Percentiles rank a stretch among this genome's conserved stretches.
Conservation (phyloP, 768 basidiomycete genomes). For the Aureoboletus auriporus region DNA sequence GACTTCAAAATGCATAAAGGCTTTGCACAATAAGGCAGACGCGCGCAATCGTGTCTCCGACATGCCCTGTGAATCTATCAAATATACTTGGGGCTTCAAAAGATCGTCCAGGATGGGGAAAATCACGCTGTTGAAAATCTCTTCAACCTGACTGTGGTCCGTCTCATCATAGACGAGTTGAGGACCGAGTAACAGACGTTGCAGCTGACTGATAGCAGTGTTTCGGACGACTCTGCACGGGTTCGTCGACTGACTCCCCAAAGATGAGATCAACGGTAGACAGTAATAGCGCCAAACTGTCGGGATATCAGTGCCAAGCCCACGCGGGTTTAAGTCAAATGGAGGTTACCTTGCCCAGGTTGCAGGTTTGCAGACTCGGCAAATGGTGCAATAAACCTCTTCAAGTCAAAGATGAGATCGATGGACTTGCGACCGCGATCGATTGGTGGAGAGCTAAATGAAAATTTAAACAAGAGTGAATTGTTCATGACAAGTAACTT, state of each 20-base stretch:
- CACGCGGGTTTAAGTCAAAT: neutral
- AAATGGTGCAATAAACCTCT: slow-evolving; percentile 59
- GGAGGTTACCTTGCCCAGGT: slow-evolving; percentile 27
- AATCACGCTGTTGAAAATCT: slow-evolving; percentile 83
- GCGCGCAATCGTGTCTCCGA: slow-evolving; percentile 87
- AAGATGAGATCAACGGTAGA: slow-evolving; percentile 67
- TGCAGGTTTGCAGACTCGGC: slow-evolving; percentile 44
- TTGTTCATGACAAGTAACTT: slow-evolving; percentile 12
- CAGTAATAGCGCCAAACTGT: slow-evolving; percentile 75
- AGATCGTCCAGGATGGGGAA: slow-evolving; percentile 93
- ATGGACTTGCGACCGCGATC: slow-evolving; percentile 81
- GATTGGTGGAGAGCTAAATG: slow-evolving; percentile 63
- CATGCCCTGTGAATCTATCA: slow-evolving; percentile 82
- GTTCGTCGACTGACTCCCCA: slow-evolving; percentile 80
- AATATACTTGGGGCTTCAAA: slow-evolving; percentile 75
- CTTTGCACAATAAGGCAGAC: slow-evolving; percentile 88
- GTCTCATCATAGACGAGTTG: slow-evolving; percentile 58
- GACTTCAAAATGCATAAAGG: slow-evolving; percentile 90
- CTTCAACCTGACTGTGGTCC: slow-evolving; percentile 62
- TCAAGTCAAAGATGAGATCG: slow-evolving; percentile 73
- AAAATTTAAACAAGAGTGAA: neutral
- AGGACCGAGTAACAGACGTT: slow-evolving; percentile 80
- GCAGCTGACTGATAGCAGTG: slow-evolving; percentile 71
- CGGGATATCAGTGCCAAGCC: slow-evolving; percentile 15
- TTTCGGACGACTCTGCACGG: slow-evolving; percentile 83